Evolutionary conservation across 176 grass and related monocot species (phyloP), one percentile per base, ranked within the genome.

Genomic region (Coix lacrymajobi): DNA sequence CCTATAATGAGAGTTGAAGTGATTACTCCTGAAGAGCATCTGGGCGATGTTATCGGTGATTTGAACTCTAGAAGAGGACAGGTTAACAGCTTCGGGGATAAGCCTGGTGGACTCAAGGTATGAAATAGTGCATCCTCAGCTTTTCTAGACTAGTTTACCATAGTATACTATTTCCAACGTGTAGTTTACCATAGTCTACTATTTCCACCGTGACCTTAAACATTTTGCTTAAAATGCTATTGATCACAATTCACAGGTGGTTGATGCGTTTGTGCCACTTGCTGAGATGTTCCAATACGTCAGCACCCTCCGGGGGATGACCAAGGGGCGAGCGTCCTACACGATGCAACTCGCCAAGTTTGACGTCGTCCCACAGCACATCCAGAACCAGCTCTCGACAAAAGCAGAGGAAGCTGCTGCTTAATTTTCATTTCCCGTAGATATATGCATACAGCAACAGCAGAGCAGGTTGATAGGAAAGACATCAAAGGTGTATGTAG

Each of bases 231-330:
- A 6, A 48, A 10, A 58, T 87, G 24, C 8, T 81, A 43, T 83
- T 48, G 52, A 29, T 11, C 36, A 57, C 22, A 51, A 19, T 51
- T 8, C 48, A 64, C 77, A 98, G 96, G 93, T 95, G 19, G 85
- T 98, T 38, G 96, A 98, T 87, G 66, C 90, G 22, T 86, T 93
- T 31, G 92, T 98, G 61, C 96, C 96, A 33, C 78, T 98, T 62
- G 96, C 96, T 28, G 96, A 95, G 89, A 98, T 98, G 96, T 95
- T 98, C 85, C 93, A 95, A 73, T 98, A 98, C 41, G 96, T 95
- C 26, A 98, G 96, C 75, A 87, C 82, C 19, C 92, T 95, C 26
- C 89, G 93, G 25, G 96, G 96, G 29, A 95, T 90, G 93, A 95
- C 92, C 30, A 98, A 98, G 87, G 96, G 96, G 24, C 92, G 96